A percentile compares a stretch with the other conserved stretches of the same genome.
Conservation (phyloP, 202 grass and related monocot genomes). For the Brachypodium distachyon region DNA sequence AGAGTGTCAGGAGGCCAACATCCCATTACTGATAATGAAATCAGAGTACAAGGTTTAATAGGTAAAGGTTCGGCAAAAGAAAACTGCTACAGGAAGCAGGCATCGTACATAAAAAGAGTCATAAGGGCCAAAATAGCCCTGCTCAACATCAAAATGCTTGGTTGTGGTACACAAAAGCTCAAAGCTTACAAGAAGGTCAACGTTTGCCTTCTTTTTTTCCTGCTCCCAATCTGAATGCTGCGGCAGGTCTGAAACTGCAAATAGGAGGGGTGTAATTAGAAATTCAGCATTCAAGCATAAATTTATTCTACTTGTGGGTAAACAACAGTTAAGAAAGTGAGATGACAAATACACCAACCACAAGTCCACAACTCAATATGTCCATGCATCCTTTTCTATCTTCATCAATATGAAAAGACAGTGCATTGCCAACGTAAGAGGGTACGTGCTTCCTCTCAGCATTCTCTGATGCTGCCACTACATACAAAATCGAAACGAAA, state of each 20-base stretch:
- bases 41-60: no score
- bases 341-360: slow-evolving; percentile 33
- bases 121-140: no score
- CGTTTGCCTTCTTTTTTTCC: slow-evolving; percentile 10
- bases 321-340: not conserved
- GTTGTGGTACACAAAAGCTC: not conserved
- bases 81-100: no score
- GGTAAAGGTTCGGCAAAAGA: no score
- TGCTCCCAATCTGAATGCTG: slow-evolving; percentile 39
- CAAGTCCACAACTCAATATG: slow-evolving; percentile 71
- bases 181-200: slow-evolving; percentile 62
- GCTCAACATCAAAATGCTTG: no score
- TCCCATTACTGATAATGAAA: no score
- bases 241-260: no score
- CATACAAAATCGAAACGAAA: not conserved
- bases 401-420: slow-evolving; percentile 60
- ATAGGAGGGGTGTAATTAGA: not conserved
- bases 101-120: no score
- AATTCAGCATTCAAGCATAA: not conserved
- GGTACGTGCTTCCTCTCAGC: slow-evolving; percentile 40
- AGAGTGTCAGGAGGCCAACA: no score
- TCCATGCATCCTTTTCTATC: slow-evolving; percentile 43
- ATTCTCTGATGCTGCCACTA: slow-evolving; percentile 22
- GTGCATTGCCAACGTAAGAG: slow-evolving; percentile 41
- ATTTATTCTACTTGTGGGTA: not conserved